Evolutionary conservation across 441 rosid genomes (phyloP).

Genomic region (Codiaeum variegatum): DNA sequence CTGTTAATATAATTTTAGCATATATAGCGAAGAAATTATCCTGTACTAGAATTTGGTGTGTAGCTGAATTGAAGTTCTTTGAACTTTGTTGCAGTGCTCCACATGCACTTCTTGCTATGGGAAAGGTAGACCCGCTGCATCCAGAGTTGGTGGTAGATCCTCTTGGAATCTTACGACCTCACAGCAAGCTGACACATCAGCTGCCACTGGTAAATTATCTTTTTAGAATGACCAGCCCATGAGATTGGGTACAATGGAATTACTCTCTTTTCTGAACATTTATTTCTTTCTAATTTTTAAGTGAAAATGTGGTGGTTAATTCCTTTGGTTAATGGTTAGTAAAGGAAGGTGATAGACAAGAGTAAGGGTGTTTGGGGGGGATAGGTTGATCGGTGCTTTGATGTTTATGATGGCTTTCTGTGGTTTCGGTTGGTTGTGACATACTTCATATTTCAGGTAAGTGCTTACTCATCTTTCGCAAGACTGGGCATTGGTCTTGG

Average conservation of each 20-base stretch:
- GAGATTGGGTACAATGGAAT: not conserved
- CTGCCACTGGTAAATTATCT: conserved; percentile 73
- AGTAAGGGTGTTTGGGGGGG: not conserved
- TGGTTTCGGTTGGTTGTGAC: conserved; percentile 21
- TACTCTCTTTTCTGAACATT: not conserved
- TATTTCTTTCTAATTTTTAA: not conserved
- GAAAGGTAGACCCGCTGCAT: conserved; percentile 81
- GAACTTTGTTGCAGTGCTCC: conserved; percentile 66
- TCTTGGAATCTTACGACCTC: conserved; percentile 81
- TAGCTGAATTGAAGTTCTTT: conserved; percentile 14
- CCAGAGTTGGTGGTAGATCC: conserved; percentile 83
- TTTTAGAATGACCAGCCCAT: not conserved
- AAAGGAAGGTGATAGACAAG: not conserved
- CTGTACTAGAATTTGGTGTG: not conserved
- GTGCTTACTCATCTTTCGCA: conserved; percentile 90
- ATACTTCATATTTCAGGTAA: conserved; percentile 61
- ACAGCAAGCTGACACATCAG: conserved; percentile 83
- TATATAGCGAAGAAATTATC: not conserved
- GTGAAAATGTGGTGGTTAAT: not conserved
- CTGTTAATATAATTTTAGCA: conserved; percentile 10
- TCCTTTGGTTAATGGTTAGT: not conserved
- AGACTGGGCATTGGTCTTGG: conserved; percentile 61
- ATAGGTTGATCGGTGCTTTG: not conserved
- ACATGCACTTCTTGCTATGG: conserved; percentile 94
- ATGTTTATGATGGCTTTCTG: not conserved